Percentiles rank a stretch among this genome's conserved stretches.
These are phyloP conservation scores for Populus tomentosa DNA, from an alignment of 441 rosid genomes.

Conservation along the genomic window DNA sequence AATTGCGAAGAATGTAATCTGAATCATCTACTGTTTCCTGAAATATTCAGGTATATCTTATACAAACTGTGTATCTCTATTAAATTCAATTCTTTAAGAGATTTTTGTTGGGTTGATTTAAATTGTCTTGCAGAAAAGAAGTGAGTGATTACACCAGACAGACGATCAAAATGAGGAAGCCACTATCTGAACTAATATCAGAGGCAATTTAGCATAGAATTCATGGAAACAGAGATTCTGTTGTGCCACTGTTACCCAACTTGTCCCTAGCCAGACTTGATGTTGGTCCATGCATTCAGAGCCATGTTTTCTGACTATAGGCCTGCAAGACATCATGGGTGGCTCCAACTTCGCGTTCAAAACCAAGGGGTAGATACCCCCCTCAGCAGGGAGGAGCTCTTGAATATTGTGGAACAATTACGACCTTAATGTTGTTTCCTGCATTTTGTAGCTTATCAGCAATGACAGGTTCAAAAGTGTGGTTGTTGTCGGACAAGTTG, in stretches of 20 bases:
- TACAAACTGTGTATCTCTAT: no score
- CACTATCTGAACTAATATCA: slow-evolving; percentile 34
- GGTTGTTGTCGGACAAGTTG: slow-evolving; percentile 22
- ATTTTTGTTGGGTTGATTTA: background rate
- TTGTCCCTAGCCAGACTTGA: slow-evolving; percentile 52
- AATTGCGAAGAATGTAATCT: slow-evolving; percentile 36
- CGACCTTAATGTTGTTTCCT: no score
- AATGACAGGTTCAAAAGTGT: slow-evolving; percentile 43
- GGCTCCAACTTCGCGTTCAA: slow-evolving; percentile 47
- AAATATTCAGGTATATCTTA: slow-evolving; percentile 37
- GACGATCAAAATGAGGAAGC: slow-evolving; percentile 25
- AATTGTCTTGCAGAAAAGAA: slow-evolving; percentile 25
- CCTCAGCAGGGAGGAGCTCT: slow-evolving; percentile 36
- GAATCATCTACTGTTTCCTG: slow-evolving; percentile 31
- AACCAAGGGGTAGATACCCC: slow-evolving; percentile 45
- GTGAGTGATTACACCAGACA: slow-evolving; percentile 38
- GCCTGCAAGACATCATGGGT: slow-evolving; percentile 44
- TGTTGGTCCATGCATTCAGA: slow-evolving; percentile 46
- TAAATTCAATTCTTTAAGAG: no score
- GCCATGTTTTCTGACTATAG: slow-evolving; percentile 41
- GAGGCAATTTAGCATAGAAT: slow-evolving; percentile 38
- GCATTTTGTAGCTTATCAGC: slow-evolving; percentile 22
- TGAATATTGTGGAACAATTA: slow-evolving; percentile 41
- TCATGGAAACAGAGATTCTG: slow-evolving; percentile 44
- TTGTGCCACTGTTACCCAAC: slow-evolving; percentile 47